Evolutionary conservation across 306 rosid species (phyloP).

Genomic region (Vigna reflexopilosa): DNA sequence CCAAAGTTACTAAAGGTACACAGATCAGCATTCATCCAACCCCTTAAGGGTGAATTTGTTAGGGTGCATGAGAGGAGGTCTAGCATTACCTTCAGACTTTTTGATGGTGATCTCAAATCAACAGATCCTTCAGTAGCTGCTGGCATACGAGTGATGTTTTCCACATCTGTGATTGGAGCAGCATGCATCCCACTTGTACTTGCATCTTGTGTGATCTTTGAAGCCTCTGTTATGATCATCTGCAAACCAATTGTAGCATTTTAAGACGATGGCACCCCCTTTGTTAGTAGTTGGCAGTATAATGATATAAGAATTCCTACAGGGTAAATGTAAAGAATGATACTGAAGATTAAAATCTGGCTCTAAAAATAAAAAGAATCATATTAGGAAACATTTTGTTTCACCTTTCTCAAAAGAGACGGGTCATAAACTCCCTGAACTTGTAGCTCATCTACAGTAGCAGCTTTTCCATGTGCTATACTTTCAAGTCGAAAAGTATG

Average conservation of each 20-base stretch:
- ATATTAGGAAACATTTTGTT: constrained; percentile 28
- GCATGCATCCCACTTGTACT: constrained; percentile 58
- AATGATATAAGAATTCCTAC: constrained; percentile 17
- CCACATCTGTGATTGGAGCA: constrained; percentile 54
- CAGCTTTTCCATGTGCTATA: constrained; percentile 80
- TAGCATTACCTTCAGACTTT: constrained; percentile 68
- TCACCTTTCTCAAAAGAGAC: constrained; percentile 77
- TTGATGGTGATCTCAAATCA: constrained; percentile 75
- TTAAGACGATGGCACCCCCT: constrained; percentile 25
- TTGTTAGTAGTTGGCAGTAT: constrained; percentile 21
- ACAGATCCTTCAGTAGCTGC: constrained; percentile 60
- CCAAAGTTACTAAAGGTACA: constrained; percentile 3
- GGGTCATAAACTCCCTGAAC: constrained; percentile 89
- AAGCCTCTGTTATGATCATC: constrained; percentile 81
- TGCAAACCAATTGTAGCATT: constrained; percentile 49
- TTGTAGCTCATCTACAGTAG: constrained; percentile 87
- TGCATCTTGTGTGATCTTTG: constrained; percentile 59
- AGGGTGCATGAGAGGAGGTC: background rate
- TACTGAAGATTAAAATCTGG: constrained; percentile 9
- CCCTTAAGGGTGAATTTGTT: background rate
- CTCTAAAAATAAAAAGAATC: constrained; percentile 30
- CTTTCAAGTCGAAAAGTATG: constrained; percentile 91
- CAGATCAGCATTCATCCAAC: background rate
- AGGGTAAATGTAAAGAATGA: constrained; percentile 7
- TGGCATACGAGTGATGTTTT: constrained; percentile 46